Conservation (phyloP, 1,284 basidiomycete genomes). For the Austroboletus niveus region DNA sequence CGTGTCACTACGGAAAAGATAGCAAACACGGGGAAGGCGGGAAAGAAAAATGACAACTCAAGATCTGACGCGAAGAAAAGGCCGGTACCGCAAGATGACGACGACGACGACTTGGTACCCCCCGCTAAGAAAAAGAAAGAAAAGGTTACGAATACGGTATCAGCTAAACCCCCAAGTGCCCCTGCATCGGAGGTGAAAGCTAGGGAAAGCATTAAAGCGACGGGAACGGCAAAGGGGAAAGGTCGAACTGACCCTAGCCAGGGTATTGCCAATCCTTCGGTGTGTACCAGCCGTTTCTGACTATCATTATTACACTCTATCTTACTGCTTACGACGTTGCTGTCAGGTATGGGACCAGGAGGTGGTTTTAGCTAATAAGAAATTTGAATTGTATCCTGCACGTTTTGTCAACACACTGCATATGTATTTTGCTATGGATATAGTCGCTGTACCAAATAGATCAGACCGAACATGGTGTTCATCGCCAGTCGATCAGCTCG, state of each 20-base stretch:
- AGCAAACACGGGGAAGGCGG: background rate
- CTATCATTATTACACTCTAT: background rate
- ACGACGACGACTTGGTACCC: too few relatives aligned
- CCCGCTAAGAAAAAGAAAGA: too few relatives aligned
- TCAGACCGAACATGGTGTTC: too few relatives aligned
- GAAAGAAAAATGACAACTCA: background rate
- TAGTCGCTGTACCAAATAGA: too few relatives aligned
- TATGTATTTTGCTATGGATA: too few relatives aligned
- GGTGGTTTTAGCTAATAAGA: too few relatives aligned
- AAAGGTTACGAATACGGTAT: background rate
- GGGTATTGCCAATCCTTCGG: background rate
- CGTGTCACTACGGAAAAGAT: background rate
- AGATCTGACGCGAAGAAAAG: too few relatives aligned
- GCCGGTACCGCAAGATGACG: too few relatives aligned
- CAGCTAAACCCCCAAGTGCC: background rate
- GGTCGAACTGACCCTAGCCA: background rate
- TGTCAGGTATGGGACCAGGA: background rate
- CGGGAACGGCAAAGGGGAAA: slow-evolving; percentile 3
- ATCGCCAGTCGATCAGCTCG: too few relatives aligned
- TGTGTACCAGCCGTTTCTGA: background rate
- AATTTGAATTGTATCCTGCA: too few relatives aligned
- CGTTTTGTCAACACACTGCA: too few relatives aligned
- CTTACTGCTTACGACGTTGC: background rate
- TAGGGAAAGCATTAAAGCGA: background rate
- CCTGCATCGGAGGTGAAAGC: background rate